These are phyloP conservation scores for Rhodamnia argentea DNA, from an alignment of 345 rosid genomes.

Conservation along the genomic window DNA sequence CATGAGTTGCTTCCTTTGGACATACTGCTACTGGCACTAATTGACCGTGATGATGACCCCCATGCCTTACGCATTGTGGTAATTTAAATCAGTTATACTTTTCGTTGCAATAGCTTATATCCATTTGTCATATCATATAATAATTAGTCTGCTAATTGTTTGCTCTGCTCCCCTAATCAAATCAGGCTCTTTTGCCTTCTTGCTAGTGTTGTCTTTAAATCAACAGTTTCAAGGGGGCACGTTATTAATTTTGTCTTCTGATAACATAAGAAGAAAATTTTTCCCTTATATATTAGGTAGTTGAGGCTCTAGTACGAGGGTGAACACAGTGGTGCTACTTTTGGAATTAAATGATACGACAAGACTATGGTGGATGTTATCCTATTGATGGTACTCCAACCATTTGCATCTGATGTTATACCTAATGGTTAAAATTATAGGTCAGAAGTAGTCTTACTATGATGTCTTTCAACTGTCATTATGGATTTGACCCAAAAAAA, in stretches of 20 bases:
- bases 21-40: constrained; percentile 84
- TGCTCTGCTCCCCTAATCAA: not conserved
- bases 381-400: not conserved
- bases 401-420: not conserved
- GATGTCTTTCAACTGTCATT: not conserved
- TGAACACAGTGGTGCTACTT: not conserved
- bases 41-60: constrained; percentile 92
- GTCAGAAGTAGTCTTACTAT: not conserved
- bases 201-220: not conserved
- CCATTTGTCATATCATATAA: not conserved
- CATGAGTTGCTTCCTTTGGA: constrained; percentile 94
- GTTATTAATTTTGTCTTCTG: not conserved
- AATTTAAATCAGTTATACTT: constrained; percentile 9
- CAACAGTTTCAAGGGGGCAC: not conserved
- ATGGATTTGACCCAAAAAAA: not conserved
- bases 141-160: not conserved
- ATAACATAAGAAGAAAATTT: not conserved
- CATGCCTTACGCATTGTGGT: constrained; percentile 92
- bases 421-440: not conserved
- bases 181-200: not conserved
- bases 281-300: not conserved
- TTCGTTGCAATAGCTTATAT: not conserved
- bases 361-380: not conserved
- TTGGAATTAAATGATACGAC: not conserved
- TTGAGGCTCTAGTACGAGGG: not conserved